Evolutionary conservation across 2,329 filamentous ascomycete species (phyloP).

Genomic region (Cladosporium cucumerinum): DNA sequence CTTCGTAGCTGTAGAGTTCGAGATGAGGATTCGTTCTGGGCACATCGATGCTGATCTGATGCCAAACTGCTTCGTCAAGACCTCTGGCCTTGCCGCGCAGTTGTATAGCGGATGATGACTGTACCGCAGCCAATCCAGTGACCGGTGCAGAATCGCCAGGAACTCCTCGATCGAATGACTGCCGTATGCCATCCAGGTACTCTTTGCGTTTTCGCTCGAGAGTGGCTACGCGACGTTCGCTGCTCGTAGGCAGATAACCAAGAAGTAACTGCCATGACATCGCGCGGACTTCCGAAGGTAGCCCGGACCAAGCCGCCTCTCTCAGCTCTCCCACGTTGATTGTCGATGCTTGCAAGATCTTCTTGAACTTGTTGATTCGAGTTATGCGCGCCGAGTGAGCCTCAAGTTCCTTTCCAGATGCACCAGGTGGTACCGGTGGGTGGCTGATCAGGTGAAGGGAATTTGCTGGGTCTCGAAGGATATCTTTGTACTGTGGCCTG

Average conservation of each 20-base stretch:
- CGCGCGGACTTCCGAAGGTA: conserved; percentile 90
- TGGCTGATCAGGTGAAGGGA: conserved; percentile 92
- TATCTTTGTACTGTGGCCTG: conserved; percentile 95
- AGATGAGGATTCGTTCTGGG: conserved; percentile 95
- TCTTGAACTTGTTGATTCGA: conserved; percentile 98
- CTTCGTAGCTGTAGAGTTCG: conserved; percentile 91
- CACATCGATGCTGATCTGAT: conserved; percentile 98
- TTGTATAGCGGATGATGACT: conserved; percentile 33
- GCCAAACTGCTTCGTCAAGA: conserved; percentile 96
- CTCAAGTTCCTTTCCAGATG: conserved; percentile 78
- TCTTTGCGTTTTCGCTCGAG: conserved; percentile 94
- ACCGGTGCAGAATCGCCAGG: conserved; percentile 39
- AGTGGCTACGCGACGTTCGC: conserved; percentile 83
- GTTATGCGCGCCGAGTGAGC: conserved; percentile 82
- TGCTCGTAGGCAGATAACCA: conserved; percentile 94
- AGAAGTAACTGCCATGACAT: conserved; percentile 99
- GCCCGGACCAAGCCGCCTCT: conserved; percentile 85
- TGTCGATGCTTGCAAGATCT: conserved; percentile 84
- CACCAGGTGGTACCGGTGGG: conserved; percentile 67
- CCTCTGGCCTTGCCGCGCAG: conserved; percentile 66
- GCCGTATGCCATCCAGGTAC: conserved; percentile 84
- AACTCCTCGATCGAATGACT: conserved; percentile 58
- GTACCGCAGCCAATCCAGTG: conserved; percentile 54
- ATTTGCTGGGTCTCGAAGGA: conserved; percentile 81
- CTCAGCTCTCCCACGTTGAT: conserved; percentile 82